A percentile compares a stretch with the other conserved stretches of the same genome.
These are phyloP conservation scores for Elongisporangium anandrum DNA, from an alignment of 352 stramenopile species.

Conservation along the genomic window DNA sequence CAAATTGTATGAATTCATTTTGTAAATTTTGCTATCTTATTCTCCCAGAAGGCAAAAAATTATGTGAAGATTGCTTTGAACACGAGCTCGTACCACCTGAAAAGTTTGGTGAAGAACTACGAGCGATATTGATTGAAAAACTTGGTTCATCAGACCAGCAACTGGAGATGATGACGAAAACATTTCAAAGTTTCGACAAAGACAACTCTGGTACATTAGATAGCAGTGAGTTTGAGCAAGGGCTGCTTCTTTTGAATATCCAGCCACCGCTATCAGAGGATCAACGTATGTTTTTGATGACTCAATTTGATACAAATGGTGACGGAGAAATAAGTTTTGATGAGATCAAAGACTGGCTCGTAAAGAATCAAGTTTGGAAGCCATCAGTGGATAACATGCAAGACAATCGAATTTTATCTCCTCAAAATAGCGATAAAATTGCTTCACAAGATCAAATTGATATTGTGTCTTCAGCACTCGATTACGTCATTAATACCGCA, in stretches of 20 bases:
- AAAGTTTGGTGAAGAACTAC: slow-evolving; percentile 55
- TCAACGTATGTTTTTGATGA: slow-evolving; percentile 44
- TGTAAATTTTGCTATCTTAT: slow-evolving; percentile 44
- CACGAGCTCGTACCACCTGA: slow-evolving; percentile 47
- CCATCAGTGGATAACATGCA: slow-evolving; percentile 4
- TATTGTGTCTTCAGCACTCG: slow-evolving; percentile 4
- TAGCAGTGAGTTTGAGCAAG: slow-evolving; percentile 47
- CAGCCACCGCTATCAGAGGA: slow-evolving; percentile 43
- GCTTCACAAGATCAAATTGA: background rate
- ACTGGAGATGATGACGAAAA: slow-evolving; percentile 26
- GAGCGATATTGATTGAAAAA: slow-evolving; percentile 61
- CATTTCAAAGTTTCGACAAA: slow-evolving; percentile 54
- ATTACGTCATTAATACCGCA: slow-evolving; percentile 35
- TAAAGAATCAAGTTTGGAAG: slow-evolving; percentile 56
- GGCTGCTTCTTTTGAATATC: slow-evolving; percentile 40
- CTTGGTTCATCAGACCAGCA: slow-evolving; percentile 34
- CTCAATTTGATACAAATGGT: slow-evolving; percentile 65
- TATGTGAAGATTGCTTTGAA: slow-evolving; percentile 77
- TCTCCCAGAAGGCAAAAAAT: slow-evolving; percentile 40
- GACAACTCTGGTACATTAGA: slow-evolving; percentile 61
- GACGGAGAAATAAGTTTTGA: slow-evolving; percentile 61
- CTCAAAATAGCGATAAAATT: background rate
- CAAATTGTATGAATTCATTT: slow-evolving; percentile 57
- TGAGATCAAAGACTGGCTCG: slow-evolving; percentile 70
- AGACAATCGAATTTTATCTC: background rate